phyloP scores from a whole-genome alignment of 2,329 filamentous ascomycete genomes.

The Diaporthe destruens region DNA sequence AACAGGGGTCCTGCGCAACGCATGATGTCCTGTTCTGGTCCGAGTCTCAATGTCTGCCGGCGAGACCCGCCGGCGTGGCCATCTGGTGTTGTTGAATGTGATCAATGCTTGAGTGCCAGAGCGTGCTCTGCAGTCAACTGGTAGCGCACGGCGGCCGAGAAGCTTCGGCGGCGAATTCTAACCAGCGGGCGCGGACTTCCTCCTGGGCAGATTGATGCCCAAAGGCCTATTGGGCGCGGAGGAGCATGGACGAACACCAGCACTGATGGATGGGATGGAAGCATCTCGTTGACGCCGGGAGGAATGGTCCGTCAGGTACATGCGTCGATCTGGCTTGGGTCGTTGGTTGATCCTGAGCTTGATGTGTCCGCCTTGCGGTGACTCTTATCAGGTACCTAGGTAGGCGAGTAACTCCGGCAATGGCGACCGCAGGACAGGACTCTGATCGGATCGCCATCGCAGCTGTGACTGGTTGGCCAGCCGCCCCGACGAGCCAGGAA shows the following conservation, averaged over 20 bases:
- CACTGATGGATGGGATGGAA: not conserved
- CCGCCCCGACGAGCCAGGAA: constrained; percentile 15
- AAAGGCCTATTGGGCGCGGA: not conserved
- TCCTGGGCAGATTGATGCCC: not conserved
- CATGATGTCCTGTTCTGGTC: not conserved
- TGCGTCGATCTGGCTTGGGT: constrained; percentile 1
- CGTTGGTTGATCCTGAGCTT: constrained; percentile 3
- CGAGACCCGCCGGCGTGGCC: constrained; percentile 5
- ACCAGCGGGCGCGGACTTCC: not conserved
- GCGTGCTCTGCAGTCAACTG: not conserved
- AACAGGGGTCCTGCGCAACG: not conserved
- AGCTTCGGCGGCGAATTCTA: not conserved
- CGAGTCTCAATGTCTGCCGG: not conserved
- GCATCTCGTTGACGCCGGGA: not conserved
- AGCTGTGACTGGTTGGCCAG: constrained; percentile 1
- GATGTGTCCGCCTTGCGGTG: not conserved
- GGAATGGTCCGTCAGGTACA: constrained; percentile 1
- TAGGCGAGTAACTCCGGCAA: not conserved
- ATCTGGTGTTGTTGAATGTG: not conserved
- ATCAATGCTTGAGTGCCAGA: not conserved
- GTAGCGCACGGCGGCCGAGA: not conserved
- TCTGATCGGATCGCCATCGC: not conserved
- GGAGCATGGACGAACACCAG: not conserved
- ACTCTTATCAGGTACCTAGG: not conserved
- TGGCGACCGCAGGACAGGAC: not conserved